phyloP scores from a whole-genome alignment of 2,329 filamentous ascomycete species.

The Orbilia blumenaviensis region DNA sequence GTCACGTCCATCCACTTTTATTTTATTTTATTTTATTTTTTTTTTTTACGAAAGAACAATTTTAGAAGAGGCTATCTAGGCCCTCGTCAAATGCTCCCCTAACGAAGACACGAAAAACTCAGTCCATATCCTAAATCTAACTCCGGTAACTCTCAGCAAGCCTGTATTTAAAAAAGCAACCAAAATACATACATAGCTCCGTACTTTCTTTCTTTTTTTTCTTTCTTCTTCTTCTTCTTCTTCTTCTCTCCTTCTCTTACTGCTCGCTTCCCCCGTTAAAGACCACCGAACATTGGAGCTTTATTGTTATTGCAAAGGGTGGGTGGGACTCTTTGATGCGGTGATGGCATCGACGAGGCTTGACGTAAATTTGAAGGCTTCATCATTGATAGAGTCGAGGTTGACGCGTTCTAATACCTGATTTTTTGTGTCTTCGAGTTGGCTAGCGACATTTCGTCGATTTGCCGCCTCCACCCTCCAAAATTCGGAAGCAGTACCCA shows the following conservation, averaged over 20 bases:
- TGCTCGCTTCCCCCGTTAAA: no score
- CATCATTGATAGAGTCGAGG: slow-evolving; percentile 41
- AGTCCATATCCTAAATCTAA: not conserved
- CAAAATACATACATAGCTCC: no score
- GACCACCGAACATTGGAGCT: not conserved
- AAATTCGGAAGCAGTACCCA: slow-evolving; percentile 10
- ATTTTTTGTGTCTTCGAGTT: slow-evolving; percentile 24
- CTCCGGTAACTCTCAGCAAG: not conserved
- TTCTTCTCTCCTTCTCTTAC: no score
- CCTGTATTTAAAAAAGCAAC: no score
- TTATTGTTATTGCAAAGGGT: not conserved
- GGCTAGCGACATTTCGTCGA: slow-evolving; percentile 7
- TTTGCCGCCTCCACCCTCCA: slow-evolving; percentile 31
- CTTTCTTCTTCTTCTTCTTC: no score
- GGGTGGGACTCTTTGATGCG: not conserved
- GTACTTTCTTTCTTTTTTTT: no score
- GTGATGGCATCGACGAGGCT: slow-evolving; percentile 26
- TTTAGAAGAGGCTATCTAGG: not conserved
- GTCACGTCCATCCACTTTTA: not conserved
- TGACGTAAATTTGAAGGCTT: slow-evolving; percentile 46
- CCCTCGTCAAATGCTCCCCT: not conserved
- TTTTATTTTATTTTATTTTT: no score
- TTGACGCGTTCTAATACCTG: slow-evolving; percentile 32
- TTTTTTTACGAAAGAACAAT: not conserved
- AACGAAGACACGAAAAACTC: not conserved